Evolutionary conservation across 306 rosid species (phyloP).

Genomic region (Vicia villosa): DNA sequence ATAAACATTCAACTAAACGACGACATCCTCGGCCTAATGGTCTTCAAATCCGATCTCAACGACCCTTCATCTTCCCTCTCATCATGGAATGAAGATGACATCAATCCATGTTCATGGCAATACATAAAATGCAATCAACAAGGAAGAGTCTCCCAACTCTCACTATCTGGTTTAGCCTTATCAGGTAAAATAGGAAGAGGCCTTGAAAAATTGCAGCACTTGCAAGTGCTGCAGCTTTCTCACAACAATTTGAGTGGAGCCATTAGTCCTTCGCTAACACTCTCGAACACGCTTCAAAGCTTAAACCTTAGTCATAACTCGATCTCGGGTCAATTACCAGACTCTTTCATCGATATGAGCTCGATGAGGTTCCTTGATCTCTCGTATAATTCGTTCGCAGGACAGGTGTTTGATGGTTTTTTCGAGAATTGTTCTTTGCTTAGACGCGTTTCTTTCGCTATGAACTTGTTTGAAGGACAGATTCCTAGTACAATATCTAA

Average conservation of each 20-base stretch:
- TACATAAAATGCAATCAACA: conserved; percentile 58
- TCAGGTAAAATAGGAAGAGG: conserved; percentile 80
- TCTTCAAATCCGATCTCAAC: conserved; percentile 76
- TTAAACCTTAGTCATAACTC: conserved; percentile 72
- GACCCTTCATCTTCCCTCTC: conserved; percentile 72
- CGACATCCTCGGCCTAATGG: conserved; percentile 85
- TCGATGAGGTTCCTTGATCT: conserved; percentile 67
- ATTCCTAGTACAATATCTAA: conserved; percentile 60
- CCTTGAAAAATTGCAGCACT: conserved; percentile 66
- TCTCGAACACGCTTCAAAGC: conserved; percentile 49
- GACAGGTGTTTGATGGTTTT: conserved; percentile 52
- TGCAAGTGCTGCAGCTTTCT: conserved; percentile 66
- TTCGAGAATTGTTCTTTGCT: conserved; percentile 55
- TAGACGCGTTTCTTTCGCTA: conserved; percentile 59
- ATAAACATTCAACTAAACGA: conserved; percentile 55
- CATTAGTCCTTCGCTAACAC: conserved; percentile 56
- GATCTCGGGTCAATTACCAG: conserved; percentile 59
- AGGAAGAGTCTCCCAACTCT: conserved; percentile 60
- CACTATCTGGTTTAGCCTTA: conserved; percentile 58
- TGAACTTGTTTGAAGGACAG: conserved; percentile 64
- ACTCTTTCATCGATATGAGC: conserved; percentile 54
- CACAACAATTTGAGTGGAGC: conserved; percentile 63
- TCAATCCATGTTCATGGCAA: conserved; percentile 72
- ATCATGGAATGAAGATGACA: conserved; percentile 90
- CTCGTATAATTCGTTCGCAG: conserved; percentile 67